Evolutionary conservation across 208 protist species (phyloP), one percentile per base, ranked within the genome.

Genomic region (Trypanosoma scelopori): DNA sequence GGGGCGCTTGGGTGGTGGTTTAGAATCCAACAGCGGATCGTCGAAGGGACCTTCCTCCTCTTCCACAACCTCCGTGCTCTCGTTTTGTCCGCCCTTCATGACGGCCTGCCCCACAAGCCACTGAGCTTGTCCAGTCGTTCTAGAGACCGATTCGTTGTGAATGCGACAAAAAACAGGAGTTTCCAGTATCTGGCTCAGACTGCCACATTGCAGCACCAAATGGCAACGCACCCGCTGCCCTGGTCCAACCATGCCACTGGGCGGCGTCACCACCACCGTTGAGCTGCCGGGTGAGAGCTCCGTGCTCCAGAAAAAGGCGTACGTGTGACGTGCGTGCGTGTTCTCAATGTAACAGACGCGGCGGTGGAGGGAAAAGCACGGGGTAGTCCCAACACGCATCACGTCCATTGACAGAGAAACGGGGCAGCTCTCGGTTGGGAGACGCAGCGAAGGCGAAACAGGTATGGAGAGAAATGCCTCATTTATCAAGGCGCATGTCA

Each of bases 341-440:
- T 91, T 93, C 32, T 81, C 72, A 15, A 97, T 25, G 56, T 75
- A 78, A 55, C 85, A 79, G 20, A 79, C 59, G 52, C 85, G 84
- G 5, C 92, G 85, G 59, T 93, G 82, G 6, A 97, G 76, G 13
- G 89, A 79, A 75, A 89, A 92, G 71, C 81, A 85, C n/a, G 89
- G 81, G 12, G 92, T 81, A 0, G 79, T 71, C 13, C 90, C 88
- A 28, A 95, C 58, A 20, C 65, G 67, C 69, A 87, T 78, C 27
- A 92, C 83, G 53, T 95, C 84, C 41, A 84, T 58, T 23, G 84
- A 91, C 20, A 97, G 78, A 18, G 74, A 20, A n/a, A 93, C 76
- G 32, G 85, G 53, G 52, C 60, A 55, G 64, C 67, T 55, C 37
- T 63, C 67, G 55, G 59, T 16, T 12, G 65, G 64, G 41, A 82